Conservation (phyloP, 495 filamentous ascomycete species). For the Penicillium alfredii region DNA sequence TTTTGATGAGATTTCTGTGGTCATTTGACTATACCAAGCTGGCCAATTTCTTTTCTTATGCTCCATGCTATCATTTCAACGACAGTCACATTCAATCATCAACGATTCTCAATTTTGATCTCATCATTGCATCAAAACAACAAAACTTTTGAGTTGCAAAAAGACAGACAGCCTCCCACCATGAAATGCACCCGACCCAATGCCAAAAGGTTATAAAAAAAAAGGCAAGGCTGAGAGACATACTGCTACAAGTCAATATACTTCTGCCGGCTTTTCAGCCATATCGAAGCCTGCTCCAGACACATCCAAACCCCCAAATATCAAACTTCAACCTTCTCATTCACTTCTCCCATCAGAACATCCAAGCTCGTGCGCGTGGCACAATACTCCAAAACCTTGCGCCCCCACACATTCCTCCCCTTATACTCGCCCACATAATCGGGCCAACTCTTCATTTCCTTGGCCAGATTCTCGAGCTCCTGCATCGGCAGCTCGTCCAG, state of each 20-base stretch:
- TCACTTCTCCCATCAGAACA: slow-evolving; percentile 3
- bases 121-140: slow-evolving; percentile 1
- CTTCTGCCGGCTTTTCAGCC: no score
- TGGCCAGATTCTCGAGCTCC: slow-evolving; percentile 39
- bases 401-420: slow-evolving; percentile 46
- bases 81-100: slow-evolving; percentile 1
- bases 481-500: slow-evolving; percentile 43
- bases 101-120: no score
- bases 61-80: slow-evolving; percentile 1
- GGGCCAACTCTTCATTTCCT: slow-evolving; percentile 48
- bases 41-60: slow-evolving; percentile 1
- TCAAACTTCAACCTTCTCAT: slow-evolving; percentile 23
- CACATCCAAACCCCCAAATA: slow-evolving; percentile 1
- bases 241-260: slow-evolving; percentile 5
- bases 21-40: not conserved
- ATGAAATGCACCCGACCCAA: slow-evolving; percentile 19
- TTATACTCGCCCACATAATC: slow-evolving; percentile 49
- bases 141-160: slow-evolving; percentile 17
- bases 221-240: slow-evolving; percentile 11
- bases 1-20: no score
- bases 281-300: no score
- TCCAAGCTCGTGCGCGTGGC: slow-evolving; percentile 20
- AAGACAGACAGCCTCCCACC: slow-evolving; percentile 34
- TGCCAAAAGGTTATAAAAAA: slow-evolving; percentile 12
- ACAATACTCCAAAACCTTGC: slow-evolving; percentile 40